Evolutionary conservation across 2,329 filamentous ascomycete genomes (phyloP).

Genomic region (Scedosporium minutisporum): DNA sequence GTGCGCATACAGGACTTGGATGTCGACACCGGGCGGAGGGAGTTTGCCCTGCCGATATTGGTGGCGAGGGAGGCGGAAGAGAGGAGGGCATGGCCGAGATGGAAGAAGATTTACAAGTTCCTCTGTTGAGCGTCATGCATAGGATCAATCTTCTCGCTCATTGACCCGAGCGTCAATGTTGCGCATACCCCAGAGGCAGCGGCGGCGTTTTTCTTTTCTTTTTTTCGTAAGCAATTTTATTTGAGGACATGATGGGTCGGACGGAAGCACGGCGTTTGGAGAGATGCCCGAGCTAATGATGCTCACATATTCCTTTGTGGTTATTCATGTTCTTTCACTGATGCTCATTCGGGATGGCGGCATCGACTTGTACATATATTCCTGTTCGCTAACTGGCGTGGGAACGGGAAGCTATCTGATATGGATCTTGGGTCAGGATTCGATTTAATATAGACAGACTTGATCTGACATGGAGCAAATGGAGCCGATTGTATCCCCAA

Average conservation of each 20-base stretch:
- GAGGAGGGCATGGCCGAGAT: conserved; percentile 57
- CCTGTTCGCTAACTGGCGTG: too few relatives aligned
- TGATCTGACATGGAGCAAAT: too few relatives aligned
- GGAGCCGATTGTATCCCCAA: too few relatives aligned
- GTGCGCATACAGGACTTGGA: conserved; percentile 70
- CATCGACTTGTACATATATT: too few relatives aligned
- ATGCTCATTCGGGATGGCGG: too few relatives aligned
- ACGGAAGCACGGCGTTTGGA: neutral
- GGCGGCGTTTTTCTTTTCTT: too few relatives aligned
- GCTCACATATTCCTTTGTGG: neutral
- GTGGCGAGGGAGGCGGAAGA: conserved; percentile 74
- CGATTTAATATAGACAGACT: too few relatives aligned
- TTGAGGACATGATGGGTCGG: neutral
- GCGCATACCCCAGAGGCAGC: too few relatives aligned
- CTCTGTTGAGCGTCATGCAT: conserved; percentile 43
- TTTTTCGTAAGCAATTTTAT: too few relatives aligned
- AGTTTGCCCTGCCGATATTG: conserved; percentile 71
- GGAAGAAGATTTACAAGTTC: conserved; percentile 68
- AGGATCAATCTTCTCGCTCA: neutral
- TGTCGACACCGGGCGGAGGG: conserved; percentile 71
- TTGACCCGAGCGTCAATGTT: too few relatives aligned
- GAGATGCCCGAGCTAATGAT: neutral
- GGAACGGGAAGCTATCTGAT: too few relatives aligned
- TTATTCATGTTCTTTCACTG: neutral
- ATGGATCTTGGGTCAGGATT: too few relatives aligned